These are phyloP conservation scores for Aquilaria yunnanensis DNA, from an alignment of 345 rosid genomes.

Conservation along the genomic window DNA sequence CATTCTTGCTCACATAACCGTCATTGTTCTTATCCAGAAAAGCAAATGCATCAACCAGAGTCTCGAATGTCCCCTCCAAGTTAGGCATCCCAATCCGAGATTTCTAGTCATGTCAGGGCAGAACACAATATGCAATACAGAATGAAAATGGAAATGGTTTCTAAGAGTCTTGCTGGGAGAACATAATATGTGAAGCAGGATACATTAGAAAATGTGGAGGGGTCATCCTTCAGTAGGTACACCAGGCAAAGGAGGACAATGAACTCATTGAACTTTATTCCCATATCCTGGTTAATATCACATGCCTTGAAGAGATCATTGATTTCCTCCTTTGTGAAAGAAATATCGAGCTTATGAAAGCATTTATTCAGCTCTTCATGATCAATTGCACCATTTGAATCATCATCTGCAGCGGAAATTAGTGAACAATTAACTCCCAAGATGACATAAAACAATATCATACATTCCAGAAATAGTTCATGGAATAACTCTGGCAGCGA, in stretches of 20 bases:
- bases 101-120: conserved; percentile 58
- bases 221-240: conserved; percentile 73
- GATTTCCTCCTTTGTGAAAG: conserved; percentile 75
- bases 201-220: conserved; percentile 53
- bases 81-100: conserved; percentile 62
- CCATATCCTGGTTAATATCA: conserved; percentile 72
- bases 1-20: conserved; percentile 78
- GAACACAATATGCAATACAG: conserved; percentile 4
- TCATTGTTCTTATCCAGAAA: conserved; percentile 88
- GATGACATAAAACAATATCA: not conserved
- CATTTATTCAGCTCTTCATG: conserved; percentile 70
- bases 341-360: conserved; percentile 59
- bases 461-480: too few relatives aligned
- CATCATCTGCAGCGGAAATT: conserved; percentile 52
- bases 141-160: not conserved
- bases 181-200: conserved; percentile 15
- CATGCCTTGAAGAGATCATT: conserved; percentile 77
- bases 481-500: too few relatives aligned
- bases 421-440: not conserved
- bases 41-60: conserved; percentile 79
- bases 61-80: conserved; percentile 80
- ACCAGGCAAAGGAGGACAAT: conserved; percentile 90
- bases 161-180: not conserved
- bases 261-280: conserved; percentile 82
- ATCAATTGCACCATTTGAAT: conserved; percentile 77